These are phyloP conservation scores for Apostasia ramifera DNA, from an alignment of 106 monocot species.

Conservation along the genomic window DNA sequence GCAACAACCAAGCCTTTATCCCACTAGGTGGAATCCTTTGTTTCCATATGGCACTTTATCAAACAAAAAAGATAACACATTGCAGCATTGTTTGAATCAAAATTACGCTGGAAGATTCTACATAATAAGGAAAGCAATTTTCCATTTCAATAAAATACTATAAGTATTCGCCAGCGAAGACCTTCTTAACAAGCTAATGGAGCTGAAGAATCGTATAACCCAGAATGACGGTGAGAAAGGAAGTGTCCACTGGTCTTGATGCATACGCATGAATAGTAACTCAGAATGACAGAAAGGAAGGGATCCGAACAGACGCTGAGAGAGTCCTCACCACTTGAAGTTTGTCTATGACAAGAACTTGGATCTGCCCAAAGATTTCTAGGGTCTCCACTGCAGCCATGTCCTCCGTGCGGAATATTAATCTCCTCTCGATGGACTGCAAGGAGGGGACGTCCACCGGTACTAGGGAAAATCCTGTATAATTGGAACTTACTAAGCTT, in stretches of 20 bases:
- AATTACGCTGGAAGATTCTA: too few relatives aligned
- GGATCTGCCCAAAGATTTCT: conserved; percentile 51
- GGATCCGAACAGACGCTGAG: background rate
- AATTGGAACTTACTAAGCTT: background rate
- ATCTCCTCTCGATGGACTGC: too few relatives aligned
- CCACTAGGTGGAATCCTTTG: too few relatives aligned
- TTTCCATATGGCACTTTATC: too few relatives aligned
- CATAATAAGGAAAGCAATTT: too few relatives aligned
- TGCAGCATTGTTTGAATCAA: too few relatives aligned
- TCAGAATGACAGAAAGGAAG: background rate
- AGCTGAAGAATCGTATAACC: too few relatives aligned
- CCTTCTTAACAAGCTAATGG: too few relatives aligned
- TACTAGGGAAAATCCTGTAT: background rate
- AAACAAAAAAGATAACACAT: too few relatives aligned
- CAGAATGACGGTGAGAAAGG: too few relatives aligned
- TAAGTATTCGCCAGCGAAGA: background rate
- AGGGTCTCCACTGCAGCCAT: conserved; percentile 41
- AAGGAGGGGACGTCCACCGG: background rate
- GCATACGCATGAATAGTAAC: background rate
- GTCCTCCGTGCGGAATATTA: background rate
- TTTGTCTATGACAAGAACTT: conserved; percentile 51
- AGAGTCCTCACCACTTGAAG: conserved; percentile 56
- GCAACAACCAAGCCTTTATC: too few relatives aligned
- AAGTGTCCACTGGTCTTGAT: background rate
- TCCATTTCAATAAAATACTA: background rate